Percentiles rank a stretch among this genome's conserved stretches.
Conservation (phyloP, 768 basidiomycete species). For the Tricholoma terreum region DNA sequence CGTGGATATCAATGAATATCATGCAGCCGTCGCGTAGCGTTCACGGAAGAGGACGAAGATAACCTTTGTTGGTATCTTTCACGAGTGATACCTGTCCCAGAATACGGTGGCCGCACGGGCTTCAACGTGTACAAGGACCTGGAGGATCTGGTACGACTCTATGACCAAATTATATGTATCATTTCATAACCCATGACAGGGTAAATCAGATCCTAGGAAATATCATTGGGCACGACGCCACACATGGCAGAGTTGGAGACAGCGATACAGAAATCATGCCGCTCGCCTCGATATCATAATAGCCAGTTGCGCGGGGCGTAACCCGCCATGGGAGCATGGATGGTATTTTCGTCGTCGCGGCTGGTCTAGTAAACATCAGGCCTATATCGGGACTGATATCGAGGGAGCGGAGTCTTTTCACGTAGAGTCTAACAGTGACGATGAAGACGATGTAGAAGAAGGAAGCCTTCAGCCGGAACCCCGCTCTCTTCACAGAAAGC, state of each 20-base stretch:
- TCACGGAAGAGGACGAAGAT: conserved; percentile 37
- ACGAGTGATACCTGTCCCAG: conserved; percentile 29
- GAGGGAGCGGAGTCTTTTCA: not conserved
- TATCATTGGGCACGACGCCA: conserved; percentile 42
- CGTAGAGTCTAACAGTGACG: not conserved
- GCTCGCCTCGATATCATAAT: conserved; percentile 35
- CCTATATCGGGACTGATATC: not conserved
- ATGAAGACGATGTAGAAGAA: not conserved
- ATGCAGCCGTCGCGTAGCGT: conserved; percentile 23
- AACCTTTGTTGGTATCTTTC: conserved; percentile 37
- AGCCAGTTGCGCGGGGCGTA: conserved; percentile 16
- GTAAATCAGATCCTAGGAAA: conserved; percentile 13
- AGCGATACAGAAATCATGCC: conserved; percentile 42
- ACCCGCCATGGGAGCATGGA: conserved; percentile 26
- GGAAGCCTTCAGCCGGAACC: not conserved
- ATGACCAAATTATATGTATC: not conserved
- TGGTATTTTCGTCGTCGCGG: conserved; percentile 23
- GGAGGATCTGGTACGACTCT: conserved; percentile 24
- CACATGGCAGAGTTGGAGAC: conserved; percentile 44
- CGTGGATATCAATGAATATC: not conserved
- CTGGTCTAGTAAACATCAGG: not conserved
- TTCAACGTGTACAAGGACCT: conserved; percentile 32
- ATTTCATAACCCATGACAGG: conserved; percentile 13
- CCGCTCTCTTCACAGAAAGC: not conserved
- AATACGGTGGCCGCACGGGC: conserved; percentile 39